phyloP scores from a whole-genome alignment of 225 moss, liverwort and hornwort genomes.

The Climacium dendroides region DNA sequence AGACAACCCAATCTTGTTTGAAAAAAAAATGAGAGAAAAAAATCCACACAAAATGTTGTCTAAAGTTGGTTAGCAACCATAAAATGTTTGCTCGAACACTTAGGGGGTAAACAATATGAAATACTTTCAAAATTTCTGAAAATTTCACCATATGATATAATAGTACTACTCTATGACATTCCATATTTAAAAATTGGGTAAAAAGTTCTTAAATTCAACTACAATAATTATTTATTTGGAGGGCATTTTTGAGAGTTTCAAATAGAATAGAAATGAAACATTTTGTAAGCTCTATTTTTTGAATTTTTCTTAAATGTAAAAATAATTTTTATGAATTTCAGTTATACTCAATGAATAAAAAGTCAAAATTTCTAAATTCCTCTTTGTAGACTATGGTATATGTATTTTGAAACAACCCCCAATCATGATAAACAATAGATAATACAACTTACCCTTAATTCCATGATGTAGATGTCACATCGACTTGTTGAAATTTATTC shows the following conservation, averaged over 20 bases:
- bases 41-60: too few species aligned
- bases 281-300: background rate
- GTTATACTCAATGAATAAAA: background rate
- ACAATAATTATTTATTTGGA: background rate
- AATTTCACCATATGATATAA: background rate
- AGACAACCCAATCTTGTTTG: too few species aligned
- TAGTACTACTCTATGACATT: background rate
- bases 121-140: background rate
- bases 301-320: fast-evolving
- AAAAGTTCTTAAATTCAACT: background rate
- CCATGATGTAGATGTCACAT: fast-evolving
- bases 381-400: fast-evolving
- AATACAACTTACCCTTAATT: too few species aligned
- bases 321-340: too few species aligned
- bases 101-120: too few species aligned
- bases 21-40: too few species aligned
- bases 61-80: too few species aligned
- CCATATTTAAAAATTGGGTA: background rate
- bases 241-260: background rate
- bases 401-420: background rate
- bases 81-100: too few species aligned
- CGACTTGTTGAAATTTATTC: background rate
- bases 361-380: background rate
- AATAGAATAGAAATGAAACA: too few species aligned
- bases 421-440: background rate